phyloP scores from a whole-genome alignment of 164 flowering plant genomes.

The Echeveria elegans region DNA sequence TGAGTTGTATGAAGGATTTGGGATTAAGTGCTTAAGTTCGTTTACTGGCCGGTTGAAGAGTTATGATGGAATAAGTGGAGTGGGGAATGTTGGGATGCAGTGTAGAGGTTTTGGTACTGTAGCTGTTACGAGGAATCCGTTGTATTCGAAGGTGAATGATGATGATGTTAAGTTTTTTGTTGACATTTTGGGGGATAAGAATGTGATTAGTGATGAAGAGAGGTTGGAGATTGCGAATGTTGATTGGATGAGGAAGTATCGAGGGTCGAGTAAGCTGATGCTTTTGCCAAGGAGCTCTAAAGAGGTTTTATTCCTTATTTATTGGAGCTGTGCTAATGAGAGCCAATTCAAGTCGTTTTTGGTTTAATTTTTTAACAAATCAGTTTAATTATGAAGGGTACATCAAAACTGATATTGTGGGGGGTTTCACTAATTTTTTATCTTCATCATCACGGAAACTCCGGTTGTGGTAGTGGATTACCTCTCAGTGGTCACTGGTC shows the following conservation, averaged over 20 bases:
- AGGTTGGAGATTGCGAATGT: constrained; percentile 51
- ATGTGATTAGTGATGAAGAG: constrained; percentile 76
- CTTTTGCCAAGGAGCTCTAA: constrained; percentile 69
- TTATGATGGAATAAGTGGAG: background rate
- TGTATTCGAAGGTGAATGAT: constrained; percentile 44
- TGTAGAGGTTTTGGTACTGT: constrained; percentile 28
- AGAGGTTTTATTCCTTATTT: constrained; percentile 47
- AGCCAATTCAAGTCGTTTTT: too few species aligned
- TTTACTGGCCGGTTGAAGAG: background rate
- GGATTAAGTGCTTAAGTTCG: background rate
- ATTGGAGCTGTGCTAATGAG: too few species aligned
- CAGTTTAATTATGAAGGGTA: too few species aligned
- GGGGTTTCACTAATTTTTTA: too few species aligned
- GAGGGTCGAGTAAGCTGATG: constrained; percentile 82
- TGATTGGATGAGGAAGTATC: constrained; percentile 86
- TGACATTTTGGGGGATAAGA: constrained; percentile 60
- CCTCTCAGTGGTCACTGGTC: too few species aligned
- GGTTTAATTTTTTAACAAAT: too few species aligned
- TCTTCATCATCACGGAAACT: too few species aligned
- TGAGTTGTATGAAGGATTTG: background rate
- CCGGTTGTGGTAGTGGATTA: too few species aligned
- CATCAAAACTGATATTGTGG: too few species aligned
- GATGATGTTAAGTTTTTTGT: constrained; percentile 60
- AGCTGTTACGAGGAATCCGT: constrained; percentile 35
- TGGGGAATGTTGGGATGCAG: background rate